phyloP scores from a whole-genome alignment of 1,284 basidiomycete genomes.

The Apiotrichum veenhuisii region DNA sequence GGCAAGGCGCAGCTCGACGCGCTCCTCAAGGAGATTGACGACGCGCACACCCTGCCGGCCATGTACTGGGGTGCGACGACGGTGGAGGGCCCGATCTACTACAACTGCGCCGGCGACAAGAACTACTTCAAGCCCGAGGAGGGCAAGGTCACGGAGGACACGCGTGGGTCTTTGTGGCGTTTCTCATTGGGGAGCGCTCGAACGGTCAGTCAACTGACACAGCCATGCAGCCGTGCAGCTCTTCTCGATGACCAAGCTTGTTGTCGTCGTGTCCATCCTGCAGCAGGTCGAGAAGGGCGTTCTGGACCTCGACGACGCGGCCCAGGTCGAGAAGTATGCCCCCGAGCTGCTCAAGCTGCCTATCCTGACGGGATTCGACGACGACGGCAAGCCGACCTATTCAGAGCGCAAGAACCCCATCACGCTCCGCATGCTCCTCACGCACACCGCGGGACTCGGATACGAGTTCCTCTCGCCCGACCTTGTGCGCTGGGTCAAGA shows the following conservation, averaged over 20 bases:
- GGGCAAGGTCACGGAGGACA: conserved; percentile 30
- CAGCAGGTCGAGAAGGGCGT: conserved; percentile 36
- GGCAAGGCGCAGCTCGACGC: conserved; percentile 22
- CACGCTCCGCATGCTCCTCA: conserved; percentile 37
- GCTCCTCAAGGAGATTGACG: conserved; percentile 16
- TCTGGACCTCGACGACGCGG: conserved; percentile 29
- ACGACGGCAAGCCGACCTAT: conserved; percentile 24
- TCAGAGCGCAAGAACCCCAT: conserved; percentile 26
- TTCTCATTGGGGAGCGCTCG: no score
- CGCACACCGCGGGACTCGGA: conserved; percentile 26
- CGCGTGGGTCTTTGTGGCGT: no score
- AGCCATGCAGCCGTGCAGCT: conserved; percentile 24
- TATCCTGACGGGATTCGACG: conserved; percentile 30
- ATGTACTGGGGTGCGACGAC: conserved; percentile 31
- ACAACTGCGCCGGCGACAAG: conserved; percentile 29
- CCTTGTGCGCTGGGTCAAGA: conserved; percentile 4
- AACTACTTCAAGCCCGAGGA: conserved; percentile 28
- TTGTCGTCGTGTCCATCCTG: conserved; percentile 32
- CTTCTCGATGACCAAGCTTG: conserved; percentile 38
- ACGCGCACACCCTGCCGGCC: conserved; percentile 22
- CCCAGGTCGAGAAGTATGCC: conserved; percentile 25
- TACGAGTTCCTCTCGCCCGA: conserved; percentile 4
- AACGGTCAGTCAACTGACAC: neutral
- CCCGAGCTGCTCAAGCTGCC: conserved; percentile 34
- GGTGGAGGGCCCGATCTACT: conserved; percentile 29